These are phyloP conservation scores for Candolleomyces efflorescens DNA, from an alignment of 768 basidiomycete genomes.

Conservation along the genomic window DNA sequence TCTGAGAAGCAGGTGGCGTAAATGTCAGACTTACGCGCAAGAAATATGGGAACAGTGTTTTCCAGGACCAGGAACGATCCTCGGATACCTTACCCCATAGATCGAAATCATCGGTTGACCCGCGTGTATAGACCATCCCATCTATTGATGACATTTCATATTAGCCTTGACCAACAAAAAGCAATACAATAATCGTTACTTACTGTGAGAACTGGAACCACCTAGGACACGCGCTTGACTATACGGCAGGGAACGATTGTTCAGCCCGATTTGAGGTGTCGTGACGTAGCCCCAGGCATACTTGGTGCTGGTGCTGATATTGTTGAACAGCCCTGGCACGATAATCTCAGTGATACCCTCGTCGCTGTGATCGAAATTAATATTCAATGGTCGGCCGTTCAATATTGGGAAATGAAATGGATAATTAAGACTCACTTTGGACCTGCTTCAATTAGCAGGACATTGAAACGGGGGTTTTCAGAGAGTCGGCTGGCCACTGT, in stretches of 20 bases:
- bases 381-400: no score
- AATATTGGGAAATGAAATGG: no score
- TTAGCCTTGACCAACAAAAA: background rate
- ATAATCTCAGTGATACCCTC: no score
- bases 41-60: background rate
- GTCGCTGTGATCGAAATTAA: no score
- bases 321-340: no score
- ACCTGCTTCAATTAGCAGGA: no score
- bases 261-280: background rate
- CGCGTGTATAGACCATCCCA: conserved; percentile 9
- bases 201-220: conserved; percentile 3
- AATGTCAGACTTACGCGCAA: no score
- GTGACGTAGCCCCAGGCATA: conserved; percentile 7
- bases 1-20: no score
- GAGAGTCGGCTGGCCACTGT: no score
- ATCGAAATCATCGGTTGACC: conserved; percentile 3
- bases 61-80: conserved; percentile 3
- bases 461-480: no score
- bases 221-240: conserved; percentile 3
- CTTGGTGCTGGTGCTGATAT: background rate
- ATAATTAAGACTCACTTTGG: no score
- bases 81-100: conserved; percentile 3
- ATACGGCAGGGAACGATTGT: background rate
- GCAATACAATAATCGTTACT: background rate
- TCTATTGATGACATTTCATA: no score